A percentile compares a stretch with the other conserved stretches of the same genome.
Conservation (phyloP, 2,329 filamentous ascomycete species). For the Aureobasidium lini region DNA sequence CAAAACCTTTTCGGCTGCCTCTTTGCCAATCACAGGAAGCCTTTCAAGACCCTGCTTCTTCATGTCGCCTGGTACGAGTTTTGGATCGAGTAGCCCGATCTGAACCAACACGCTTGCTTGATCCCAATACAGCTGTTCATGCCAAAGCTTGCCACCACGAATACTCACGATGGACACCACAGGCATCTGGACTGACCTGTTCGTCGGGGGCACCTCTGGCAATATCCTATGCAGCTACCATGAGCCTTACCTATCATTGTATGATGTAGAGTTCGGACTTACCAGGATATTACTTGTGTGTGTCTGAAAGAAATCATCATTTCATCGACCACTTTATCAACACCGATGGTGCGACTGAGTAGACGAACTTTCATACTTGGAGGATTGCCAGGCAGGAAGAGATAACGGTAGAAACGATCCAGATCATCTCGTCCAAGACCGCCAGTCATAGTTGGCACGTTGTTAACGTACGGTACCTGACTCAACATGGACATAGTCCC, state of each 20-base stretch:
- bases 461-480: constrained; percentile 19
- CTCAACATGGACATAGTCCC: constrained; percentile 19
- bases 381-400: constrained; percentile 48
- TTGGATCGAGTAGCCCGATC: constrained; percentile 48
- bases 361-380: constrained; percentile 47
- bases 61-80: constrained; percentile 39
- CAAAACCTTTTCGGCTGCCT: constrained; percentile 36
- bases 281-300: constrained; percentile 49
- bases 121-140: constrained; percentile 55
- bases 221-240: constrained; percentile 43
- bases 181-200: constrained; percentile 48
- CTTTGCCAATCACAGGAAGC: constrained; percentile 34
- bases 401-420: constrained; percentile 47
- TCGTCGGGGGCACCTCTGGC: constrained; percentile 49
- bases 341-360: constrained; percentile 48
- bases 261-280: not conserved
- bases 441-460: constrained; percentile 38
- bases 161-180: constrained; percentile 50
- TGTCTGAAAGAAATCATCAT: constrained; percentile 50
- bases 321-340: constrained; percentile 53
- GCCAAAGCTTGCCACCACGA: constrained; percentile 45
- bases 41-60: constrained; percentile 35
- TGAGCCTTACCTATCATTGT: not conserved
- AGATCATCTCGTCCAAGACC: constrained; percentile 36
- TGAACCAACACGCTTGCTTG: constrained; percentile 52